Conservation (phyloP, 129 eudicot genomes). For the Saussurea involucrata region DNA sequence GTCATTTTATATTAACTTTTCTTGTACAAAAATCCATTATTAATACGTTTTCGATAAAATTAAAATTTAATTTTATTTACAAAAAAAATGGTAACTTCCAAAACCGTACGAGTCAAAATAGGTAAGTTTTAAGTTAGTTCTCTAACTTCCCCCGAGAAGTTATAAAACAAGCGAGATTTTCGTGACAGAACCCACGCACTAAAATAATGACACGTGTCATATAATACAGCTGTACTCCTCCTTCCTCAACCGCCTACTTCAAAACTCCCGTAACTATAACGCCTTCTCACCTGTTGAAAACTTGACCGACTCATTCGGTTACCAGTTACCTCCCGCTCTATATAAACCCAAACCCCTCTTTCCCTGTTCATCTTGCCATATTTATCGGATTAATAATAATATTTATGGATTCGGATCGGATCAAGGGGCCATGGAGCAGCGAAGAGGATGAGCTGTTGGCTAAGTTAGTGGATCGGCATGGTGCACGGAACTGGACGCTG, state of each 20-base stretch:
- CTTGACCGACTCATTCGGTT: slow-evolving; percentile 38
- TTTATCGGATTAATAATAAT: not conserved
- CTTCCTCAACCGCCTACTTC: slow-evolving; percentile 25
- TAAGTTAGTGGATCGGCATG: slow-evolving; percentile 28
- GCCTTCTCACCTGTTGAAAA: slow-evolving; percentile 27
- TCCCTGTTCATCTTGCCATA: slow-evolving; percentile 11
- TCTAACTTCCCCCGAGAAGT: slow-evolving; percentile 21
- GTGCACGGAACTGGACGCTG: slow-evolving; percentile 39
- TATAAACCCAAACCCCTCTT: not conserved
- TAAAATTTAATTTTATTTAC: no score
- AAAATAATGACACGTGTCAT: slow-evolving; percentile 29
- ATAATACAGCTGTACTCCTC: slow-evolving; percentile 31
- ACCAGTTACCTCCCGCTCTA: slow-evolving; percentile 26
- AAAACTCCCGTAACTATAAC: slow-evolving; percentile 40
- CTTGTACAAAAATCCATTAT: no score
- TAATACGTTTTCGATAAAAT: no score
- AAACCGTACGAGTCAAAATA: slow-evolving; percentile 27
- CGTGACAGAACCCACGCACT: slow-evolving; percentile 23
- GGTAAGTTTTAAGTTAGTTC: slow-evolving; percentile 20
- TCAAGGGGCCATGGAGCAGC: slow-evolving; percentile 49
- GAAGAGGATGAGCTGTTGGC: slow-evolving; percentile 31
- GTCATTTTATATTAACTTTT: no score
- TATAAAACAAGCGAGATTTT: slow-evolving; percentile 20
- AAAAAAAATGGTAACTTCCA: slow-evolving; percentile 1
- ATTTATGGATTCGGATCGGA: slow-evolving; percentile 23